Percentiles rank a stretch among this genome's conserved stretches.
These are phyloP conservation scores for Radiomyces spectabilis DNA, from an alignment of 192 early-diverging fungal species.

Conservation along the genomic window DNA sequence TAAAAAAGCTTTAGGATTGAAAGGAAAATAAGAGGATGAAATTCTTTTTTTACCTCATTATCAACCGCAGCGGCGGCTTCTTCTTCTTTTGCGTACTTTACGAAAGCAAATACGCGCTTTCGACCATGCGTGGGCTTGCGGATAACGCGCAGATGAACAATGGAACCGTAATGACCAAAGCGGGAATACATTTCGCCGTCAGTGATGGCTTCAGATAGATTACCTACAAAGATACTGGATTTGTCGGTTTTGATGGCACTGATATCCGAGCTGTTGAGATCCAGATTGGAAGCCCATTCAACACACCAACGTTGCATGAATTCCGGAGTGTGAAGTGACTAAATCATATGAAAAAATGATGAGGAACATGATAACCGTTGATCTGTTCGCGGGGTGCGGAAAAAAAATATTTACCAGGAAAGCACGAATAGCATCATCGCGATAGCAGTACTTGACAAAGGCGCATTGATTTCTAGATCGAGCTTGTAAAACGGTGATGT, in stretches of 20 bases:
- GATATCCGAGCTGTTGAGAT: not conserved
- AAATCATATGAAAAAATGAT: slow-evolving; percentile 26
- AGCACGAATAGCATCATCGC: slow-evolving; percentile 67
- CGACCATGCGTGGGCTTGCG: slow-evolving; percentile 11
- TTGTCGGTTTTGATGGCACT: slow-evolving; percentile 30
- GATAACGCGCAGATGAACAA: slow-evolving; percentile 41
- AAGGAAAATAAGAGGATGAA: not conserved
- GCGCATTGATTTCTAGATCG: slow-evolving; percentile 32
- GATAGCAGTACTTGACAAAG: slow-evolving; percentile 62
- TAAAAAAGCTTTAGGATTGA: not conserved
- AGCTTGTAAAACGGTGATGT: slow-evolving; percentile 47
- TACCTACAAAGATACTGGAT: slow-evolving; percentile 56
- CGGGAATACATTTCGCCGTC: slow-evolving; percentile 34
- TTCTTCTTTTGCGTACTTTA: slow-evolving; percentile 44
- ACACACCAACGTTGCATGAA: slow-evolving; percentile 32
- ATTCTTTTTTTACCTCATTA: slow-evolving; percentile 31
- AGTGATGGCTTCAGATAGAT: slow-evolving; percentile 41
- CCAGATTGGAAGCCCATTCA: slow-evolving; percentile 55
- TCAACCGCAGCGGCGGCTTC: slow-evolving; percentile 43
- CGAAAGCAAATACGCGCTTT: slow-evolving; percentile 60
- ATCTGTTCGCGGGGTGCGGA: not conserved
- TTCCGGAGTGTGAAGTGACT: not conserved
- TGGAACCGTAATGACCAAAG: slow-evolving; percentile 50
- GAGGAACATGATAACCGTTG: not conserved
- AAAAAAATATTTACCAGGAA: slow-evolving; percentile 34